Evolutionary conservation across 2,329 filamentous ascomycete species (phyloP).

Genomic region (Orbilia blumenaviensis): DNA sequence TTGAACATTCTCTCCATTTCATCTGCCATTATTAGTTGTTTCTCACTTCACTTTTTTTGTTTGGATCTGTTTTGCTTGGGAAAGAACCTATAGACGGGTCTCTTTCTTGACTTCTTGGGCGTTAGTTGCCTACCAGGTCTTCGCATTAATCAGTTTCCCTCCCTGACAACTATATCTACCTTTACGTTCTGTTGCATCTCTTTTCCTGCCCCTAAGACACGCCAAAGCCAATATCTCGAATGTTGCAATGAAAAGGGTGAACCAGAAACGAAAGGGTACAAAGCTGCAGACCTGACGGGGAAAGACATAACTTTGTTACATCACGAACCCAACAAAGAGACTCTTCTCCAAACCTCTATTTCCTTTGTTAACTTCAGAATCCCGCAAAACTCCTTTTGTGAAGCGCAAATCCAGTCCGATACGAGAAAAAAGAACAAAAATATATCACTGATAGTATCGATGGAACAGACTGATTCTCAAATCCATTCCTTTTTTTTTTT

Average conservation of each 20-base stretch:
- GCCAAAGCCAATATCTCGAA: constrained; percentile 1
- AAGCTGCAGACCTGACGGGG: not conserved
- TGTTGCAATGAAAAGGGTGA: constrained; percentile 10
- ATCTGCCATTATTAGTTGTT: not conserved
- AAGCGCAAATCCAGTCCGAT: not conserved
- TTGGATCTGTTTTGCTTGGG: constrained; percentile 17
- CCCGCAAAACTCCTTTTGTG: constrained; percentile 23
- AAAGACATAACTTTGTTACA: not conserved
- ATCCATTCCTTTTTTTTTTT: not conserved
- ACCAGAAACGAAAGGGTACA: constrained; percentile 6
- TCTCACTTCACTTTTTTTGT: not conserved
- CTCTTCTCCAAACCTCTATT: constrained; percentile 7
- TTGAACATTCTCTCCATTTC: constrained; percentile 23
- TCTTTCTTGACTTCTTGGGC: not conserved
- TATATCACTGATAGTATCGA: constrained; percentile 6
- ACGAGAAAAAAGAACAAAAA: not conserved
- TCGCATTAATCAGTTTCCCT: constrained; percentile 20
- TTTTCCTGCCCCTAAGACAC: constrained; percentile 33
- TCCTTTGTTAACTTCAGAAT: constrained; percentile 27
- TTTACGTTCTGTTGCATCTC: no score
- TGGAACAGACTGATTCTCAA: constrained; percentile 36
- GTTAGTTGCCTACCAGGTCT: constrained; percentile 1
- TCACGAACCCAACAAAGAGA: constrained; percentile 36
- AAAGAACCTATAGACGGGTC: constrained; percentile 6
- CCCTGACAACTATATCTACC: no score